phyloP scores from a whole-genome alignment of 1,284 basidiomycete genomes.

The Cystobasidium slooffiae region DNA sequence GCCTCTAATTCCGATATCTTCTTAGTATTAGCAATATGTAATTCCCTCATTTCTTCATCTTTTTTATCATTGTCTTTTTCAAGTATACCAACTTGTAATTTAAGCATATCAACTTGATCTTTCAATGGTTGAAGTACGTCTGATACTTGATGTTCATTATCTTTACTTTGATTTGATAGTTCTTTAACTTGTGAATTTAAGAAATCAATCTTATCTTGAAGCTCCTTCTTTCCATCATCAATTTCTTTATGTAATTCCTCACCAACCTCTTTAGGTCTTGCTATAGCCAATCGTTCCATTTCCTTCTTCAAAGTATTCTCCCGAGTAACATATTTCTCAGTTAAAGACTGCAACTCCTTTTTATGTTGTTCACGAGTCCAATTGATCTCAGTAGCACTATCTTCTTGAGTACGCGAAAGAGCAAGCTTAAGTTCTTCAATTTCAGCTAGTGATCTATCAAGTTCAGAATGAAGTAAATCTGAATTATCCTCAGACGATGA shows the following conservation, averaged over 20 bases:
- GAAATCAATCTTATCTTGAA: background rate
- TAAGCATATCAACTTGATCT: slow-evolving; percentile 61
- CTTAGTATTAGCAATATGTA: slow-evolving; percentile 70
- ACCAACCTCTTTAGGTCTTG: slow-evolving; percentile 62
- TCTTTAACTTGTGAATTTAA: background rate
- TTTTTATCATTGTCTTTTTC: slow-evolving; percentile 7
- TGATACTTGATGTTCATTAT: background rate
- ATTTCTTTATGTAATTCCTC: slow-evolving; percentile 57
- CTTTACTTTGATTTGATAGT: background rate
- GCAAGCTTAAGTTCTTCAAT: slow-evolving; percentile 63
- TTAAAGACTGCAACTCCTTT: slow-evolving; percentile 22
- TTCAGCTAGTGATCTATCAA: slow-evolving; percentile 58
- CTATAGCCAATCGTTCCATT: slow-evolving; percentile 12
- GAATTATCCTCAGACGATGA: slow-evolving; percentile 52
- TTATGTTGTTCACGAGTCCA: slow-evolving; percentile 17
- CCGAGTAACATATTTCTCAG: background rate
- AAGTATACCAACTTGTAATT: slow-evolving; percentile 9
- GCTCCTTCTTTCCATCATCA: slow-evolving; percentile 8
- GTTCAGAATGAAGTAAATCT: slow-evolving; percentile 35
- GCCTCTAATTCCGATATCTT: slow-evolving; percentile 40
- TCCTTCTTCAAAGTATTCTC: slow-evolving; percentile 19
- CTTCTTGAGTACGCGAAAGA: slow-evolving; percentile 58
- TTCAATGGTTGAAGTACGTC: background rate
- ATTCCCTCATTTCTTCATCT: slow-evolving; percentile 71
- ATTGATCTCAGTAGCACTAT: slow-evolving; percentile 9